Evolutionary conservation across 1,139 yeast genomes (phyloP), one percentile per base, ranked within the genome.

Genomic region (Scheffersomyces lignicola): DNA sequence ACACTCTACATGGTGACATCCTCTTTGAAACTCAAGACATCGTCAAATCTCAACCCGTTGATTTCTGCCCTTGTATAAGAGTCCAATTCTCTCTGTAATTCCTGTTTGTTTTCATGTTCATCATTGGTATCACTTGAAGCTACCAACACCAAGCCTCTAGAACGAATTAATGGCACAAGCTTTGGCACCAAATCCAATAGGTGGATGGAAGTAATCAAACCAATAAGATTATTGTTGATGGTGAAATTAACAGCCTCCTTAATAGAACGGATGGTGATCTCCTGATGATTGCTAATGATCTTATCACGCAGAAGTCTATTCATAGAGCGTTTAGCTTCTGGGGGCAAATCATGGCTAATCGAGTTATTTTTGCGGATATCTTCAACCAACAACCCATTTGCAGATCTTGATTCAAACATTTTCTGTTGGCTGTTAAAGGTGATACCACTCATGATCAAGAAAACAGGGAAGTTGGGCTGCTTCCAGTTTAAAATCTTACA

Each of bases 401-500:
- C 63, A 2, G 73, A 62, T 39, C 72, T 52, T 4, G 65, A 59
- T 44, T 69, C 75, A 41, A 70, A 70, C 7, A 29, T 49, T 23
- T 47, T 43, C 25, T 50, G 42, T 2, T 45, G 30, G 39, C 44
- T 45, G 43, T 66, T 62, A 54, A 58, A 76, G 22, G 67, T 66
- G 24, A 82, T 66, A 9, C 88, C 87, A 49, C 79, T 83, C 77
- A 90, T 78, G 35, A 82, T 78, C 60, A 86, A 84, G 47, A 92
- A 83, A 1, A 92, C 97, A 0, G 98, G 97, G 61, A 85, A 92
- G 58, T 90, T 92, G 4, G 98, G 98, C 61, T 92, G 98, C 60
- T 92, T 92, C 98, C 98, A 92, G 59, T 92, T 92, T 48, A 92
- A 68, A 33, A 88, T 85, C 13, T 96, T 88, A 60, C 98, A 92